Evolutionary conservation across 352 stramenopile species (phyloP).

Genomic region (Phytophthora fragariaefolia): DNA sequence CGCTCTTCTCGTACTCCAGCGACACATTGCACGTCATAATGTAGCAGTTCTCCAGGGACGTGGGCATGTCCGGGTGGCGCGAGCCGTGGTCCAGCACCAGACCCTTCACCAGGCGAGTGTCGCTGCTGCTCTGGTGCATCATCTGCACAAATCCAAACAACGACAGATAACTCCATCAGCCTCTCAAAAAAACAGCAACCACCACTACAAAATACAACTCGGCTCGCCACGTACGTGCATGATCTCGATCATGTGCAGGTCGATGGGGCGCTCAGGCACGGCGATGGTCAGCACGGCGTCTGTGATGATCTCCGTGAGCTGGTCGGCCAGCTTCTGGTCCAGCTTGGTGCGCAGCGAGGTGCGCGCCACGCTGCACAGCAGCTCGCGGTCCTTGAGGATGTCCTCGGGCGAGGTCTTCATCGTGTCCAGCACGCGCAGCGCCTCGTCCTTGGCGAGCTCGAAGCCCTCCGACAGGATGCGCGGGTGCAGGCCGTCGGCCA

Average conservation of each 20-base stretch:
- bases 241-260: slow-evolving; percentile 99
- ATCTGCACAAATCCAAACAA: slow-evolving; percentile 70
- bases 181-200: background rate
- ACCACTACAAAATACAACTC: background rate
- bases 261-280: slow-evolving; percentile 85
- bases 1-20: slow-evolving; percentile 99
- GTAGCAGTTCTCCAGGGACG: slow-evolving; percentile 95
- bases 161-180: background rate
- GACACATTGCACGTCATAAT: slow-evolving; percentile 99
- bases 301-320: slow-evolving; percentile 97
- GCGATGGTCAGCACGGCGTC: slow-evolving; percentile 96
- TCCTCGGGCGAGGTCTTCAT: slow-evolving; percentile 89
- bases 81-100: slow-evolving; percentile 99
- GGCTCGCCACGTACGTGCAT: slow-evolving; percentile 88
- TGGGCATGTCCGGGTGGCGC: slow-evolving; percentile 99
- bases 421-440: slow-evolving; percentile 94
- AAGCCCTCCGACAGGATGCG: slow-evolving; percentile 98
- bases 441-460: slow-evolving; percentile 96
- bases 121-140: slow-evolving; percentile 95
- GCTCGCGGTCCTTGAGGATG: slow-evolving; percentile 94
- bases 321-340: slow-evolving; percentile 92
- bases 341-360: slow-evolving; percentile 99
- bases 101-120: slow-evolving; percentile 95
- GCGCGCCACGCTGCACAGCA: slow-evolving; percentile 93
- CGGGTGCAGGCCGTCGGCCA: slow-evolving; percentile 97